These are phyloP conservation scores for Drosera spatulata DNA, from an alignment of 179 eudicot genomes.

Conservation along the genomic window DNA sequence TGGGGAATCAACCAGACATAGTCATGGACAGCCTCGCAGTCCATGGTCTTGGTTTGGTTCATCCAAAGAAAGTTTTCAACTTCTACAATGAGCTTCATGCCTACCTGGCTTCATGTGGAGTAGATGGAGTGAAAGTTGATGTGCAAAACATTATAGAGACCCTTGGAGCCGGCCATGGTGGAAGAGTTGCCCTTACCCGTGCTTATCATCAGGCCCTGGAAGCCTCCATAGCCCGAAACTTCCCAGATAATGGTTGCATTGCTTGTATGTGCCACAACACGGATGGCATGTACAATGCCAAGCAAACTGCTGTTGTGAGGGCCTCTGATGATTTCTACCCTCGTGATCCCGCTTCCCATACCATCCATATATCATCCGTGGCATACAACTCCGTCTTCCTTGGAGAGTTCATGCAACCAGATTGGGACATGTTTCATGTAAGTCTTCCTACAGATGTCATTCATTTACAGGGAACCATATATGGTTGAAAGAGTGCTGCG, in stretches of 20 bases:
- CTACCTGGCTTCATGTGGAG: constrained; percentile 78
- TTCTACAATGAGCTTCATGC: constrained; percentile 94
- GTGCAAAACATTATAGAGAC: constrained; percentile 93
- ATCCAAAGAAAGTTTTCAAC: constrained; percentile 71
- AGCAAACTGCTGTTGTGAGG: constrained; percentile 70
- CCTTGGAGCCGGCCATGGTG: constrained; percentile 93
- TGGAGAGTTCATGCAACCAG: constrained; percentile 95
- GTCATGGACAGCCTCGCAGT: constrained; percentile 86
- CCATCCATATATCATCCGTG: constrained; percentile 29
- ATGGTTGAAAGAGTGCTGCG: neutral
- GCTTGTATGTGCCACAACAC: constrained; percentile 94
- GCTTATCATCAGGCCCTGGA: constrained; percentile 78
- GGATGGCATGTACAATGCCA: constrained; percentile 71
- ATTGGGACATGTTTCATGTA: constrained; percentile 98
- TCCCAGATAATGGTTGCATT: too few relatives aligned
- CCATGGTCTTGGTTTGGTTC: constrained; percentile 80
- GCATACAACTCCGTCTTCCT: constrained; percentile 81
- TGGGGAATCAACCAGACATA: constrained; percentile 79
- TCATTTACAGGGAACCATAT: neutral
- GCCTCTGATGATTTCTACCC: constrained; percentile 95
- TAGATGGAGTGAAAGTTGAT: constrained; percentile 93
- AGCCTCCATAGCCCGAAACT: constrained; percentile 32
- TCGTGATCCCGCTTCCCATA: constrained; percentile 85
- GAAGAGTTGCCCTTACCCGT: constrained; percentile 75
- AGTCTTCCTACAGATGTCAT: constrained; percentile 15